phyloP scores from a whole-genome alignment of 1,284 basidiomycete species.

The Microbotryomycetes sp. region DNA sequence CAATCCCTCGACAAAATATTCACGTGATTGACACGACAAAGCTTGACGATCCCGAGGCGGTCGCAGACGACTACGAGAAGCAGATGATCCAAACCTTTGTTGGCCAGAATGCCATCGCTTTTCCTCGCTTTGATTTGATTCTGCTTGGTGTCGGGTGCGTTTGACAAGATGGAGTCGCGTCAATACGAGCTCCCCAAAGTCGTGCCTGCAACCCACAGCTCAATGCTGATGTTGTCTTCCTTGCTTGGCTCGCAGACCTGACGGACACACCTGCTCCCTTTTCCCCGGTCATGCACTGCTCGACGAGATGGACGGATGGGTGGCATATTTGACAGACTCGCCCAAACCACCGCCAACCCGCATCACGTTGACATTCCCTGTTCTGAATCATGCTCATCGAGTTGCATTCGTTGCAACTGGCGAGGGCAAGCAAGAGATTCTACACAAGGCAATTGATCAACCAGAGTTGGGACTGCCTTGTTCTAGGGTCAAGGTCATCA shows the following conservation, averaged over 20 bases:
- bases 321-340: constrained; percentile 84
- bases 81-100: constrained; percentile 86
- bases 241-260: constrained; percentile 44
- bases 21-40: constrained; percentile 71
- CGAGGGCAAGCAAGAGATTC: constrained; percentile 71
- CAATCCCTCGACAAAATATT: constrained; percentile 70
- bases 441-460: constrained; percentile 67
- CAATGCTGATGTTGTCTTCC: not conserved
- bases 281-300: constrained; percentile 89
- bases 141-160: constrained; percentile 73
- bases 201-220: not conserved
- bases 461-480: constrained; percentile 76
- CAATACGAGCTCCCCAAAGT: not conserved
- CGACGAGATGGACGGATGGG: constrained; percentile 81
- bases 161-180: not conserved
- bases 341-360: constrained; percentile 89
- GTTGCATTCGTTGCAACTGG: constrained; percentile 79
- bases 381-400: constrained; percentile 76
- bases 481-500: constrained; percentile 68
- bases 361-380: constrained; percentile 84
- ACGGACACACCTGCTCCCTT: constrained; percentile 93
- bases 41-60: constrained; percentile 51
- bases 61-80: constrained; percentile 71
- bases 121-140: constrained; percentile 91
- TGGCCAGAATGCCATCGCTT: constrained; percentile 78